Evolutionary conservation across 371 early-diverging fungal species (phyloP), one percentile per base, ranked within the genome.

Genomic region (Mortierella sp.): DNA sequence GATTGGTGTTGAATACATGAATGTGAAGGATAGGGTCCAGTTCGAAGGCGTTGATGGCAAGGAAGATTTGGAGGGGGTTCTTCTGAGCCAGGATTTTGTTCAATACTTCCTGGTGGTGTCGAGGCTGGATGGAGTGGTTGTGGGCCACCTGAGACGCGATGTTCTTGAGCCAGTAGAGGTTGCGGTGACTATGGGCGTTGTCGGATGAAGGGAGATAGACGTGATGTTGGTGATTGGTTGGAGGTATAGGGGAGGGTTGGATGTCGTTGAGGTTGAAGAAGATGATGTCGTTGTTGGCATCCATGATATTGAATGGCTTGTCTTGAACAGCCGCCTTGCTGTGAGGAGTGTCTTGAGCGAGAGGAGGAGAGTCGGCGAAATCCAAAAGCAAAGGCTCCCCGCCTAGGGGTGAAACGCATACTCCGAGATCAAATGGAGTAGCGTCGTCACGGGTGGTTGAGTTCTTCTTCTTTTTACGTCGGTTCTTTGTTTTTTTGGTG

Each of bases 31-130:
- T 63, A 16, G 65, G 70, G 12, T 43, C 46, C 55, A 76, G 68
- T 8, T 51, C 70, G 48, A 70, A 76, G 11, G 70, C 29, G 7
- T 76, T 55, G 4, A 76, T 49, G 21, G 70, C 41, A 16, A 54
- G 68, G 18, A 65, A 76, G 32, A 76, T 65, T 35, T 70, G 70
- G 11, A 76, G 55, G 4, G 27, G 8, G 32, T 41, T 54, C 35
- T 76, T 54, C 21, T 49, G 21, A 1, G 68, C 70, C 1, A 70
- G 41, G 27, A 70, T 76, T n/a, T 51, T 44, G 12, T 70, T 41
- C 55, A 76, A 6, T 4, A 70, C 70, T 49, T 68, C 32, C 5
- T 27, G 49, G 24, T 65, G 76, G 18, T 76, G 76, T 7, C 41
- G 68, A 1, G 44, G 70, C 18, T 76, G 51, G 35, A 76, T 70